Evolutionary conservation across 768 basidiomycete species (phyloP).

Genomic region (Serendipita vermifera): DNA sequence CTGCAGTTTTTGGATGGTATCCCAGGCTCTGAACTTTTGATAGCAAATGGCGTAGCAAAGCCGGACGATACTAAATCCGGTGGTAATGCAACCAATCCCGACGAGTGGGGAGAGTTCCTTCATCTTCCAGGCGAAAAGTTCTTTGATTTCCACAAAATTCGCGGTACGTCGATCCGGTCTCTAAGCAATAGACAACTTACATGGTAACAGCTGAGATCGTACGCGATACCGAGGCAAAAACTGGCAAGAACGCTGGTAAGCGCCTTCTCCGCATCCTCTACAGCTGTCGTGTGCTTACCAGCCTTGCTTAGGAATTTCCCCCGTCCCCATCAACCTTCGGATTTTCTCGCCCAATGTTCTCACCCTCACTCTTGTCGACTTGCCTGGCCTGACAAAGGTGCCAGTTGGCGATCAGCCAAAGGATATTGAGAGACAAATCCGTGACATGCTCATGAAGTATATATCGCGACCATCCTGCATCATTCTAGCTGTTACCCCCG

Average conservation of each 20-base stretch:
- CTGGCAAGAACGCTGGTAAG: slow-evolving; percentile 79
- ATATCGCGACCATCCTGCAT: slow-evolving; percentile 94
- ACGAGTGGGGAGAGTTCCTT: slow-evolving; percentile 99
- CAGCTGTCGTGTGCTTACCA: background rate
- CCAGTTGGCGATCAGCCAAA: slow-evolving; percentile 93
- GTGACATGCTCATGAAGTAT: slow-evolving; percentile 91
- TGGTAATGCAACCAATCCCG: slow-evolving; percentile 71
- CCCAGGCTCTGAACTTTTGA: too few relatives aligned
- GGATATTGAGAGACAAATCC: slow-evolving; percentile 95
- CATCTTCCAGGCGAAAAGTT: slow-evolving; percentile 96
- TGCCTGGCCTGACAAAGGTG: slow-evolving; percentile 91
- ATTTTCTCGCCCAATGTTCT: slow-evolving; percentile 96
- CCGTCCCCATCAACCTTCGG: slow-evolving; percentile 91
- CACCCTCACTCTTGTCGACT: slow-evolving; percentile 92
- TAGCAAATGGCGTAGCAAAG: slow-evolving; percentile 21
- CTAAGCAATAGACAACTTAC: background rate
- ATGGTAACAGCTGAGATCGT: slow-evolving; percentile 71
- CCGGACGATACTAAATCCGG: slow-evolving; percentile 35
- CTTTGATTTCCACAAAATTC: slow-evolving; percentile 63
- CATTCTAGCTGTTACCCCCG: slow-evolving; percentile 89
- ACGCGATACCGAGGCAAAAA: slow-evolving; percentile 95
- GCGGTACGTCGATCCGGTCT: background rate
- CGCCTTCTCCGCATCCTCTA: background rate
- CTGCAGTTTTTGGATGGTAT: slow-evolving; percentile 32
- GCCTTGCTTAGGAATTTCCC: slow-evolving; percentile 67